These are phyloP conservation scores for Saccharomycopsis javanensis DNA, from an alignment of 805 yeast species.

Conservation along the genomic window DNA sequence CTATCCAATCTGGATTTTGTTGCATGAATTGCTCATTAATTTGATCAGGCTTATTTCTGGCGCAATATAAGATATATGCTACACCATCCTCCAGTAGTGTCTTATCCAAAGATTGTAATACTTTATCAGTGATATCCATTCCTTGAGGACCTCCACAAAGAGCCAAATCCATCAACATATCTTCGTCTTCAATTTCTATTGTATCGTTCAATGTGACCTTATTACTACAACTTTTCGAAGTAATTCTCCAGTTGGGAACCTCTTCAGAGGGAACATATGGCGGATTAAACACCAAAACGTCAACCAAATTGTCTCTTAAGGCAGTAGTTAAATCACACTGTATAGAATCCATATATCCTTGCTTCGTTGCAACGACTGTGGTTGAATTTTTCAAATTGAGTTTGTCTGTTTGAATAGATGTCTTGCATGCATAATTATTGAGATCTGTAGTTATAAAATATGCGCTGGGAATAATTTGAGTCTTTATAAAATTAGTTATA, in stretches of 20 bases:
- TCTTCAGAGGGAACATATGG: conserved; percentile 89
- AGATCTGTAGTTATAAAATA: conserved; percentile 62
- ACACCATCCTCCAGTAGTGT: conserved; percentile 53
- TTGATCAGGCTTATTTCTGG: conserved; percentile 68
- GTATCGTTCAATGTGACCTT: background rate
- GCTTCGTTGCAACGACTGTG: no score
- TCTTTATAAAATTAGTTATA: conserved; percentile 66
- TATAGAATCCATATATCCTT: conserved; percentile 34
- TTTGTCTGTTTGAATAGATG: conserved; percentile 37
- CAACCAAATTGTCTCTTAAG: conserved; percentile 41
- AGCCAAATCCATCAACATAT: conserved; percentile 81
- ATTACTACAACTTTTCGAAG: background rate
- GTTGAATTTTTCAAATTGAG: conserved; percentile 20
- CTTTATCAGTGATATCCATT: conserved; percentile 68
- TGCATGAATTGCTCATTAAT: conserved; percentile 42
- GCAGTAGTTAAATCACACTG: conserved; percentile 52
- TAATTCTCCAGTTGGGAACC: conserved; percentile 39
- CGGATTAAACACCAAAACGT: conserved; percentile 80
- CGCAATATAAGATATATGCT: conserved; percentile 87
- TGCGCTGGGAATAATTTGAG: conserved; percentile 40
- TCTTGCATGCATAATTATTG: conserved; percentile 64
- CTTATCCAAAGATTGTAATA: conserved; percentile 44
- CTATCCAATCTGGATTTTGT: conserved; percentile 36
- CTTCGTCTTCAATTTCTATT: conserved; percentile 25
- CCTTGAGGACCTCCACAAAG: conserved; percentile 85